Percentiles rank a stretch among this genome's conserved stretches.
Conservation (phyloP, 2,329 filamentous ascomycete species). For the Trichophyton benhamiae region DNA sequence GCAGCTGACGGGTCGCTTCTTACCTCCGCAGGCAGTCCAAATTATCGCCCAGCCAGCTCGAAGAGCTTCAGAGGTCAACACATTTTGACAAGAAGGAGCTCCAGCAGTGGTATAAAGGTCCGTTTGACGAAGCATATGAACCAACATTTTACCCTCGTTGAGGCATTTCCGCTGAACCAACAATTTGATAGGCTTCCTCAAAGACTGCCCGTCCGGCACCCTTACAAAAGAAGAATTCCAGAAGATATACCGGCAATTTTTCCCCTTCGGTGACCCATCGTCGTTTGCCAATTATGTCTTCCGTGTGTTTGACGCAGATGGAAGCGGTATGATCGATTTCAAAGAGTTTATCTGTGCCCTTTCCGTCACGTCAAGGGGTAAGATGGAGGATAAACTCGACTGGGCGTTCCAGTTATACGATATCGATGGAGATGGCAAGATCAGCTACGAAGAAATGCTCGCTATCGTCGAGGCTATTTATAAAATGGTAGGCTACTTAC, state of each 20-base stretch:
- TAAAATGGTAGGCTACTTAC: constrained; percentile 66
- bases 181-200: constrained; percentile 64
- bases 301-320: constrained; percentile 96
- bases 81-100: constrained; percentile 99
- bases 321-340: constrained; percentile 95
- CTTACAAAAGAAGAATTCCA: constrained; percentile 98
- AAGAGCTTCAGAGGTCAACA: constrained; percentile 88
- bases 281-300: constrained; percentile 99
- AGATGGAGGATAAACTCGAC: constrained; percentile 98
- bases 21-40: constrained; percentile 72
- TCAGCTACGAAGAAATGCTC: constrained; percentile 98
- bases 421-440: constrained; percentile 97
- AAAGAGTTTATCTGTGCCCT: constrained; percentile 99
- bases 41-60: constrained; percentile 89
- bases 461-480: constrained; percentile 98
- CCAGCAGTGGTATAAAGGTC: constrained; percentile 99
- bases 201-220: constrained; percentile 94
- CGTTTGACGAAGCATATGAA: constrained; percentile 19
- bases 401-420: constrained; percentile 99
- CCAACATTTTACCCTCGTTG: neutral
- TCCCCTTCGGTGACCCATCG: constrained; percentile 93
- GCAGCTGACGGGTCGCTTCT: neutral
- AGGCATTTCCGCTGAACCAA: neutral
- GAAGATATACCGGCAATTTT: constrained; percentile 99
- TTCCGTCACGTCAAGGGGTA: constrained; percentile 89